phyloP scores from a whole-genome alignment of 164 flowering plant genomes.

The Cinnamomum chago region DNA sequence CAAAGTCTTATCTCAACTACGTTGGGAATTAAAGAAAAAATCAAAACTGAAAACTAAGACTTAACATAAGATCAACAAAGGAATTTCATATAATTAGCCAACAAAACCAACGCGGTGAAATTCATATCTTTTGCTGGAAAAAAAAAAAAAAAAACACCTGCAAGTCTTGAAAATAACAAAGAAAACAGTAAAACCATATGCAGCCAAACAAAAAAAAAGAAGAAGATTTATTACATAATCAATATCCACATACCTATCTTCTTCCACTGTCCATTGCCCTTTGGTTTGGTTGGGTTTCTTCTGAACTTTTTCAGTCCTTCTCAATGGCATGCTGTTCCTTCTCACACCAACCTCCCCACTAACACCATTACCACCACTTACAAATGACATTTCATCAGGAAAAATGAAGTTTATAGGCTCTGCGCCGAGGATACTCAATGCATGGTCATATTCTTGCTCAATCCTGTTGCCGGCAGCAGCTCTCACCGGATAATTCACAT shows the following conservation, averaged over 20 bases:
- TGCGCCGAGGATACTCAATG: slow-evolving; percentile 16
- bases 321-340: slow-evolving; percentile 13
- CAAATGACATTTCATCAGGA: slow-evolving; percentile 48
- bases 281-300: slow-evolving; percentile 45
- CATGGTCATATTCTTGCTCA: slow-evolving; percentile 10
- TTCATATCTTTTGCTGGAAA: no score
- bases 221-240: neutral
- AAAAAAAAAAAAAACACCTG: neutral
- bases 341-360: slow-evolving; percentile 14
- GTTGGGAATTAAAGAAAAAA: neutral
- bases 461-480: slow-evolving; percentile 1
- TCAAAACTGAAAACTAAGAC: neutral
- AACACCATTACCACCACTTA: slow-evolving; percentile 28
- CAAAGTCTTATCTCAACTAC: no score
- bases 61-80: neutral
- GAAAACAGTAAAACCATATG: neutral
- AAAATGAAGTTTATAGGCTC: slow-evolving; percentile 34
- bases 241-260: slow-evolving; percentile 52
- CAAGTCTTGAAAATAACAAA: no score
- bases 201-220: neutral
- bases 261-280: slow-evolving; percentile 86
- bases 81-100: neutral
- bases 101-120: no score
- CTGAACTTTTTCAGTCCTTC: slow-evolving; percentile 25
- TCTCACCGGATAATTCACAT: slow-evolving; percentile 10